These are phyloP conservation scores for Melocanna baccifera DNA, from an alignment of 176 grass and related monocot genomes.

Conservation along the genomic window DNA sequence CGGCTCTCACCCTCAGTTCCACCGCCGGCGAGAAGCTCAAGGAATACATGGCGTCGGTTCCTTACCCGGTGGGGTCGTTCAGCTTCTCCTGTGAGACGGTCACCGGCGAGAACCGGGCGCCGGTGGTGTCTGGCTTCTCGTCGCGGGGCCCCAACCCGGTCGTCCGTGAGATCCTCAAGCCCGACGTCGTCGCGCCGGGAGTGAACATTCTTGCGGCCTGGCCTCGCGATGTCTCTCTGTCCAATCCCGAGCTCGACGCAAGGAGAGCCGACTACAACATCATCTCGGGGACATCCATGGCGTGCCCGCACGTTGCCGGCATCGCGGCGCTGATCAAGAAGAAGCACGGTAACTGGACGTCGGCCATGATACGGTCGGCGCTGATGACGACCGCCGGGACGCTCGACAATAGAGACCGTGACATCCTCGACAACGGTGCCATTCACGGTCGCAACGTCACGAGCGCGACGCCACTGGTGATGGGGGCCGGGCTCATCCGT, in stretches of 20 bases:
- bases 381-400: constrained; percentile 52
- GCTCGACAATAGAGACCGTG: constrained; percentile 35
- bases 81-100: not conserved
- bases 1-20: constrained; percentile 16
- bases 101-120: constrained; percentile 13
- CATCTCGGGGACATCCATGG: constrained; percentile 62
- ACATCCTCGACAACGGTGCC: constrained; percentile 23
- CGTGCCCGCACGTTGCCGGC: constrained; percentile 54
- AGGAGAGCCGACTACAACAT: constrained; percentile 43
- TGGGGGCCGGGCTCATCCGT: constrained; percentile 18
- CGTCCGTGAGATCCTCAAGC: constrained; percentile 42
- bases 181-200: constrained; percentile 48
- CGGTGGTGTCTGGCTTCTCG: constrained; percentile 22
- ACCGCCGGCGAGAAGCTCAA: not conserved
- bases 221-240: not conserved
- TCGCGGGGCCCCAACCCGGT: constrained; percentile 15
- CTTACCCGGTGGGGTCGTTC: constrained; percentile 10
- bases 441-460: not conserved
- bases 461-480: constrained; percentile 12
- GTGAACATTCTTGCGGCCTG: constrained; percentile 55
- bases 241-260: not conserved
- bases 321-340: constrained; percentile 43
- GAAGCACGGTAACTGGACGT: constrained; percentile 4
- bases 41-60: not conserved
- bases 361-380: constrained; percentile 52